Conservation (phyloP, 208 protist genomes). For the Crithidia sp. region DNA sequence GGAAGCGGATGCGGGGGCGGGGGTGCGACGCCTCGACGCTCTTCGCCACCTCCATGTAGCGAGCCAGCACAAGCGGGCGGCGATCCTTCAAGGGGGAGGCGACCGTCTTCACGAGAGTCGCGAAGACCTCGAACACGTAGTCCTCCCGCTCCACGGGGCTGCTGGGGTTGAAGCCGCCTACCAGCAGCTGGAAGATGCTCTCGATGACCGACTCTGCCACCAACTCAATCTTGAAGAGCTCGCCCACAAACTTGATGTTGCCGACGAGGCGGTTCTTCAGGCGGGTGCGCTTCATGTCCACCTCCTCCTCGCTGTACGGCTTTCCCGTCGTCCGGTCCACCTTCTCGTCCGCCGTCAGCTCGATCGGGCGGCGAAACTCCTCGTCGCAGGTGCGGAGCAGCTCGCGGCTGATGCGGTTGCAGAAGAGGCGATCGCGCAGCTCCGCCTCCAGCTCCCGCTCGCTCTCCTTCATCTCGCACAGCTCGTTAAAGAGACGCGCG, state of each 20-base stretch:
- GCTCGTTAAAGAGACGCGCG: constrained; percentile 66
- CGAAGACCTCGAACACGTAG: constrained; percentile 83
- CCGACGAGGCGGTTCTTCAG: constrained; percentile 81
- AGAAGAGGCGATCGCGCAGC: constrained; percentile 63
- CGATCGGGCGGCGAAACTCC: constrained; percentile 72
- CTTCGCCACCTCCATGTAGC: constrained; percentile 65
- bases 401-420: constrained; percentile 61
- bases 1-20: constrained; percentile 68
- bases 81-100: constrained; percentile 43
- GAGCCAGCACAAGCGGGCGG: constrained; percentile 43
- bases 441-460: constrained; percentile 56
- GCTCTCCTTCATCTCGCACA: constrained; percentile 68
- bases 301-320: constrained; percentile 67
- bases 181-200: constrained; percentile 67
- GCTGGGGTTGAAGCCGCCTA: constrained; percentile 58
- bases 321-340: constrained; percentile 73
- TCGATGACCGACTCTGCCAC: constrained; percentile 67
- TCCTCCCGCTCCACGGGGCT: constrained; percentile 58
- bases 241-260: constrained; percentile 87
- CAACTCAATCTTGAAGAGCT: constrained; percentile 81
- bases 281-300: constrained; percentile 65
- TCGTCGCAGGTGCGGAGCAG: constrained; percentile 69
- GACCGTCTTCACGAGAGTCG: constrained; percentile 61
- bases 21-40: constrained; percentile 68
- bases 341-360: constrained; percentile 70